Conservation (phyloP, 2,329 filamentous ascomycete genomes). For the Lizonia empirigonia region DNA sequence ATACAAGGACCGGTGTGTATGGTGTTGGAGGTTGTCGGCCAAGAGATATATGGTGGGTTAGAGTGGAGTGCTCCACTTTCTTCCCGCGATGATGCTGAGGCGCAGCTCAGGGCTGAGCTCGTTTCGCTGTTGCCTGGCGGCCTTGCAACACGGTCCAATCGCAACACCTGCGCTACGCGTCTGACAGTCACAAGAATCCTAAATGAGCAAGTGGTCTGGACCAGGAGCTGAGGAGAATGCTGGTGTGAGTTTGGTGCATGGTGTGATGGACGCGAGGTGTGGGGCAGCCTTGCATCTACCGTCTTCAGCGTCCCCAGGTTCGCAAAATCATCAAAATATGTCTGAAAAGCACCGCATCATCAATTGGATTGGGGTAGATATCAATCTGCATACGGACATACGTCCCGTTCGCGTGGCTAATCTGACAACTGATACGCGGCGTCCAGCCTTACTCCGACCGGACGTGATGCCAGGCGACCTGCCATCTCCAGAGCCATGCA, state of each 20-base stretch:
- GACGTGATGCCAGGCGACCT: background rate
- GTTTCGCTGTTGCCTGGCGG: conserved; percentile 12
- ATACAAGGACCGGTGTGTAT: too few species aligned
- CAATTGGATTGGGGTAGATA: too few species aligned
- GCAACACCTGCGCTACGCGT: conserved; percentile 6
- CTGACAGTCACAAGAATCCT: background rate
- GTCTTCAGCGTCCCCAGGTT: background rate
- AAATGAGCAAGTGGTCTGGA: background rate
- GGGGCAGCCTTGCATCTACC: background rate
- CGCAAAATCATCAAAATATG: background rate
- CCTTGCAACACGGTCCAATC: conserved; percentile 1
- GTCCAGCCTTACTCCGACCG: background rate
- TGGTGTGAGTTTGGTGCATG: background rate
- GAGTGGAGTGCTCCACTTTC: conserved; percentile 5
- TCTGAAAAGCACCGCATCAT: too few species aligned
- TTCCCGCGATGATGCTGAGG: conserved; percentile 11
- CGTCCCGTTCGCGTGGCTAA: background rate
- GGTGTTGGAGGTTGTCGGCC: background rate
- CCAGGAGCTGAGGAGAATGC: background rate
- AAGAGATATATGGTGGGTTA: conserved; percentile 4
- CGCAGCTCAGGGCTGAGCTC: conserved; percentile 11
- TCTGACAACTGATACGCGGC: background rate
- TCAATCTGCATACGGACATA: background rate
- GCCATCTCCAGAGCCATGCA: background rate
- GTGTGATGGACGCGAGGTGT: background rate